Base-by-base conservation (phyloP, 2,329 filamentous ascomycete genomes). In the Alternaria sp. region DNA sequence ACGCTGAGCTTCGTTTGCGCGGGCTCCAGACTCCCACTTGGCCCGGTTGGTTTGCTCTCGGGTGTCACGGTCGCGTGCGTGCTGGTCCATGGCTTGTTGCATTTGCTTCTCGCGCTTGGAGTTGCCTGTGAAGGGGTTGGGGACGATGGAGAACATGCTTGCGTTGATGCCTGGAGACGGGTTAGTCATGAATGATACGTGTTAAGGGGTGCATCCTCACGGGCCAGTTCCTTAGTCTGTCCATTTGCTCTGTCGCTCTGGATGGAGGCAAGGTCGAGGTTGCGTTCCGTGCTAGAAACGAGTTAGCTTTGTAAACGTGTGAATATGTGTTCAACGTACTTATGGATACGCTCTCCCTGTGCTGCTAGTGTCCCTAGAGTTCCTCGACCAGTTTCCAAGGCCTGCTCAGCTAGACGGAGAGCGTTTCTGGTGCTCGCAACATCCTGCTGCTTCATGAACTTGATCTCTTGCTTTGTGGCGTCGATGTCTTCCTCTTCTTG, bases 141-240 rank as follows among this genome's bases (percentile, higher is more conserved):
- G 62, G 19, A 94, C 90, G 74, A 94, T 87, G 6, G 92, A 91
- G 75, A 97, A 97, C 93, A 97, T 97, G 83, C 90, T 93, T 66
- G 91, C 86, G 80, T 97, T 97, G 54, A 96, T 84, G 1, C 88
- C 70, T 74, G 57, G 8, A 36, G 4, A 4, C 6, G 15, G 11
- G 30, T 59, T 40, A 62, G 61, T 28, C n/a, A 30, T 5, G 17
- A 13, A 12, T 6, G 26, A 2, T 6, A 15, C 23, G 15, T 3
- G 6, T 8, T 3, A 10, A 9, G 15, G 15, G 6, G 13, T 11
- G 15, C 3, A 13, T 30, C 32, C 69, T 45, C 61, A 72, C 71
- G 92, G 83, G 95, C 95, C 40, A 97, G 83, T 76, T 97, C 93
- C 51, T 89, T 88, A 1, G 93, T 91, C 71, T 92, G 91, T 69